Evolutionary conservation across 345 rosid species (phyloP).

Genomic region (Populus nigra): DNA sequence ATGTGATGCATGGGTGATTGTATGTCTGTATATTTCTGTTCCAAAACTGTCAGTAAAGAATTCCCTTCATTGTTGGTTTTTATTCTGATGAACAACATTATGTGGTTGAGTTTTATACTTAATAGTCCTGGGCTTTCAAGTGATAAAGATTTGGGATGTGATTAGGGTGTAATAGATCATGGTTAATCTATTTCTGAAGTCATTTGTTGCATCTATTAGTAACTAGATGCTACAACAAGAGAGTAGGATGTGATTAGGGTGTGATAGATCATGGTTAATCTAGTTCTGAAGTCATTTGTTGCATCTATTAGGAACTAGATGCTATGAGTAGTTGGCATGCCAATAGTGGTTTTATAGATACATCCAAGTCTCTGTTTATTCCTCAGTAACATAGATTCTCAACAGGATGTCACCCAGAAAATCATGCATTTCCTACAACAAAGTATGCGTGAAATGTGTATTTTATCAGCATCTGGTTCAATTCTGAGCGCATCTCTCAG

Average conservation of each 20-base stretch:
- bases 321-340: neutral
- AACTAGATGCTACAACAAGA: neutral
- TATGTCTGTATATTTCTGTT: neutral
- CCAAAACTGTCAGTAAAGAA: neutral
- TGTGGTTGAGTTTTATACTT: neutral
- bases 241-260: neutral
- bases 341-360: neutral
- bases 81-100: neutral
- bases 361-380: conserved; percentile 7
- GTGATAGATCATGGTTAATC: neutral
- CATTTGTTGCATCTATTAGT: neutral
- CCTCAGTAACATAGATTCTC: conserved; percentile 19
- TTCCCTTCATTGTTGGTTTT: neutral
- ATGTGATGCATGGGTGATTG: neutral
- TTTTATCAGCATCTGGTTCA: conserved; percentile 86
- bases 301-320: neutral
- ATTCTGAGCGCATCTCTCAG: conserved; percentile 73
- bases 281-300: neutral
- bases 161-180: neutral
- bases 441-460: conserved; percentile 72
- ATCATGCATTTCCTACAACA: conserved; percentile 65
- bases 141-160: neutral
- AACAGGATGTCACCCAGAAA: conserved; percentile 83
- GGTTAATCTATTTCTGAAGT: neutral
- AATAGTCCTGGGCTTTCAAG: neutral